Percentiles rank a stretch among this genome's conserved stretches.
Evolutionary conservation across 2,329 filamentous ascomycete species (phyloP).

Genomic region (Gnomoniopsis smithogilvyi): DNA sequence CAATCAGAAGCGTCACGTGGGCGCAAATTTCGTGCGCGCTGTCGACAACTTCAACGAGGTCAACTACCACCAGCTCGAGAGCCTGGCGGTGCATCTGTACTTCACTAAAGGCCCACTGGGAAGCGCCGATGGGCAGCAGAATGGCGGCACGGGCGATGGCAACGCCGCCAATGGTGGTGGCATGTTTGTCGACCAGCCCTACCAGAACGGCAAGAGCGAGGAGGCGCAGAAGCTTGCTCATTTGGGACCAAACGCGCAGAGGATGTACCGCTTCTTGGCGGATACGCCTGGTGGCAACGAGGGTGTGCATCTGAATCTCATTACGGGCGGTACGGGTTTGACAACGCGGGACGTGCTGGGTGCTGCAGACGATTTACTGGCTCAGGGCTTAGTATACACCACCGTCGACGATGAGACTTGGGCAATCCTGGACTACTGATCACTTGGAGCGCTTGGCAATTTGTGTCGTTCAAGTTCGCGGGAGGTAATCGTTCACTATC

Average conservation of each 20-base stretch:
- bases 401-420: constrained; percentile 93
- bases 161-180: constrained; percentile 40
- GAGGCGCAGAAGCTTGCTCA: constrained; percentile 40
- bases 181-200: constrained; percentile 55
- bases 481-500: constrained; percentile 4
- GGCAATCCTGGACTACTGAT: constrained; percentile 71
- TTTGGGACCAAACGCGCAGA: constrained; percentile 58
- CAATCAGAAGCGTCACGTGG: constrained; percentile 78
- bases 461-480: background rate
- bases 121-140: constrained; percentile 27
- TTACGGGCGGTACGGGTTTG: constrained; percentile 65
- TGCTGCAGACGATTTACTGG: constrained; percentile 78
- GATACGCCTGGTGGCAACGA: constrained; percentile 71
- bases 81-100: constrained; percentile 82
- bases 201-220: constrained; percentile 36
- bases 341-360: constrained; percentile 67
- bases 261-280: constrained; percentile 69
- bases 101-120: constrained; percentile 67
- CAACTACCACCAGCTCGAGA: constrained; percentile 87
- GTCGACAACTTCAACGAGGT: constrained; percentile 88
- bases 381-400: constrained; percentile 75
- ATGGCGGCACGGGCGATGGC: constrained; percentile 28
- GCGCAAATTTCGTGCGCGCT: constrained; percentile 75
- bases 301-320: constrained; percentile 76
- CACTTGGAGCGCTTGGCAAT: background rate